Evolutionary conservation across 345 rosid species (phyloP).

Genomic region (Mangifera indica): DNA sequence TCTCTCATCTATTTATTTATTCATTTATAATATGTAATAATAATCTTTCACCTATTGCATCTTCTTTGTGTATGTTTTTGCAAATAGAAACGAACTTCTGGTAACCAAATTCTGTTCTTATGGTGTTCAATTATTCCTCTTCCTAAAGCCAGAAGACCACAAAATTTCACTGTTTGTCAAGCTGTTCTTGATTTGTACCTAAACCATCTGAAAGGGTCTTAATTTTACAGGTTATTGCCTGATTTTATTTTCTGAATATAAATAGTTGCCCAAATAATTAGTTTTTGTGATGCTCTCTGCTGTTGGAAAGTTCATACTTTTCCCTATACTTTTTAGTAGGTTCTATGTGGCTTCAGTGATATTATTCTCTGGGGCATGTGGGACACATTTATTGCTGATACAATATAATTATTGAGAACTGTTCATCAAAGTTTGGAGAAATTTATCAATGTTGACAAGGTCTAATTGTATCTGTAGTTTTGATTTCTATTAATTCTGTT

Average conservation of each 20-base stretch:
- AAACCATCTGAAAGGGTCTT: too few species aligned
- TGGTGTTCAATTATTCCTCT: background rate
- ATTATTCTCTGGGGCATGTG: background rate
- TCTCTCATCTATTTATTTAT: too few species aligned
- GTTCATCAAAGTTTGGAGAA: background rate
- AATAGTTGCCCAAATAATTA: background rate
- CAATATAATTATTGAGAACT: background rate
- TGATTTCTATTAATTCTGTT: background rate
- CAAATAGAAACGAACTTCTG: conserved; percentile 1
- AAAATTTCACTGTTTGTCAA: background rate
- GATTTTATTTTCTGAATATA: background rate
- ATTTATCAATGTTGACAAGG: background rate
- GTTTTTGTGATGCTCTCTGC: background rate
- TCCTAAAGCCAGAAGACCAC: background rate
- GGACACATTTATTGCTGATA: background rate
- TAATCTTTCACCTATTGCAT: too few species aligned
- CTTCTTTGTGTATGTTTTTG: background rate
- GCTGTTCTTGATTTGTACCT: background rate
- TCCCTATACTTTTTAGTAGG: background rate
- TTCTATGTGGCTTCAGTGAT: background rate
- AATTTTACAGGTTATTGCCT: background rate
- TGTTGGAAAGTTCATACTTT: background rate
- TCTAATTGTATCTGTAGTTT: background rate
- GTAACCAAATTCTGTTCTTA: background rate
- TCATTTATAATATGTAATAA: too few species aligned